Conservation (phyloP, 2,329 filamentous ascomycete species). For the Paecilomyces sp. region DNA sequence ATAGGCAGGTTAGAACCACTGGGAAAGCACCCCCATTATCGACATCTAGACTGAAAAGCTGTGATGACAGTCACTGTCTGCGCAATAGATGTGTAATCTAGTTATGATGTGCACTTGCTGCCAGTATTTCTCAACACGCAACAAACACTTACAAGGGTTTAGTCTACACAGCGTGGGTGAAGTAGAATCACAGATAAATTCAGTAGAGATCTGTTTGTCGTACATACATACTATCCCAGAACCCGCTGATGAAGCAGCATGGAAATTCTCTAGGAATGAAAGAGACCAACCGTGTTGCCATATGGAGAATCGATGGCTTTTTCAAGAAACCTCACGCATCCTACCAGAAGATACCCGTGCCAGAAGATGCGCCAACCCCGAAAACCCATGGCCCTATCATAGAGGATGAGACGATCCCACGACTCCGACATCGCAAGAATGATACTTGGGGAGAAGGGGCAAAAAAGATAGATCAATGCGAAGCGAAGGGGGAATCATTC, state of each 20-base stretch:
- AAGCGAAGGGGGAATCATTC: constrained; percentile 25
- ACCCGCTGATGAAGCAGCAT: background rate
- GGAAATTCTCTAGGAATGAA: background rate
- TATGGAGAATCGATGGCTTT: background rate
- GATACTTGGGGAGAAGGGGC: constrained; percentile 6
- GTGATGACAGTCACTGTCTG: no score
- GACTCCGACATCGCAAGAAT: constrained; percentile 4
- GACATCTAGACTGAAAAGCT: no score
- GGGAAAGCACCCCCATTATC: no score
- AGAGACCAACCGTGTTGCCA: background rate
- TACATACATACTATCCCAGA: background rate
- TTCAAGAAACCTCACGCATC: background rate
- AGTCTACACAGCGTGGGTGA: background rate
- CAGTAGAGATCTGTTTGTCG: background rate
- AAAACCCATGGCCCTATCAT: background rate
- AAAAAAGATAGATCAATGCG: constrained; percentile 6
- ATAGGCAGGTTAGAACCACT: no score
- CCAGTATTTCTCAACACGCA: no score
- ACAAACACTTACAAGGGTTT: no score
- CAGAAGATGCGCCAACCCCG: background rate
- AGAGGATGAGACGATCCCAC: background rate
- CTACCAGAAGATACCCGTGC: background rate
- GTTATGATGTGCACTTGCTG: no score
- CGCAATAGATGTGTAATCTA: no score
- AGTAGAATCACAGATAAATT: background rate